phyloP scores from a whole-genome alignment of 2,329 filamentous ascomycete species.

The Teratosphaeria destructans region DNA sequence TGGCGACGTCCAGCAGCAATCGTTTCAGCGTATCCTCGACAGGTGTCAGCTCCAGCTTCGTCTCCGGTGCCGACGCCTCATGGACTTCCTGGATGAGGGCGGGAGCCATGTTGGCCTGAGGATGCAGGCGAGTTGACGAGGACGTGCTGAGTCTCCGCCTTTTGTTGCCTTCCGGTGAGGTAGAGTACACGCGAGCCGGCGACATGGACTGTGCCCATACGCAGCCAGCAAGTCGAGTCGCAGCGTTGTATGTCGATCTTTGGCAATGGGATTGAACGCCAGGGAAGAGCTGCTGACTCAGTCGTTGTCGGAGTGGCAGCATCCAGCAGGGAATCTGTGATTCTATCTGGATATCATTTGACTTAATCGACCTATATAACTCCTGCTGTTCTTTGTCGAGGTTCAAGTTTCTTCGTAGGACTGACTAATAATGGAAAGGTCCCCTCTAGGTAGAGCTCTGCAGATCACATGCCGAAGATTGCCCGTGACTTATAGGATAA shows the following conservation, averaged over 20 bases:
- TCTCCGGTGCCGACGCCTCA: slow-evolving; percentile 9
- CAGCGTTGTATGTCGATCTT: neutral
- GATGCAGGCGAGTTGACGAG: neutral
- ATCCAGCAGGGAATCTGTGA: neutral
- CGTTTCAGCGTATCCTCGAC: slow-evolving; percentile 61
- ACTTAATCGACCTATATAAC: too few species aligned
- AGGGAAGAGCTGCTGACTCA: slow-evolving; percentile 2
- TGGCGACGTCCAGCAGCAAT: slow-evolving; percentile 75
- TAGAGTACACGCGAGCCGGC: slow-evolving; percentile 15
- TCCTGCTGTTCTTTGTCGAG: neutral
- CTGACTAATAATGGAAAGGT: neutral
- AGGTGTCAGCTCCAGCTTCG: slow-evolving; percentile 48
- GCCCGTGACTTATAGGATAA: neutral
- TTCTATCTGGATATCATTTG: neutral
- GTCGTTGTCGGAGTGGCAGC: neutral
- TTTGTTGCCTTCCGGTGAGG: slow-evolving; percentile 20
- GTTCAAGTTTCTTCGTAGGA: neutral
- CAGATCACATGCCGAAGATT: neutral
- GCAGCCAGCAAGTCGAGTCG: neutral
- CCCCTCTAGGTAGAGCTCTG: too few species aligned
- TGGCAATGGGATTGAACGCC: slow-evolving; percentile 1
- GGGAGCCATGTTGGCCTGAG: slow-evolving; percentile 18
- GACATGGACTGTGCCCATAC: slow-evolving; percentile 18
- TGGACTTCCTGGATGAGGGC: slow-evolving; percentile 23
- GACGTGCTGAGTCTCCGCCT: slow-evolving; percentile 14